Base-by-base conservation (phyloP, 1,284 basidiomycete species). In the Ceraceosorus bombacis region DNA sequence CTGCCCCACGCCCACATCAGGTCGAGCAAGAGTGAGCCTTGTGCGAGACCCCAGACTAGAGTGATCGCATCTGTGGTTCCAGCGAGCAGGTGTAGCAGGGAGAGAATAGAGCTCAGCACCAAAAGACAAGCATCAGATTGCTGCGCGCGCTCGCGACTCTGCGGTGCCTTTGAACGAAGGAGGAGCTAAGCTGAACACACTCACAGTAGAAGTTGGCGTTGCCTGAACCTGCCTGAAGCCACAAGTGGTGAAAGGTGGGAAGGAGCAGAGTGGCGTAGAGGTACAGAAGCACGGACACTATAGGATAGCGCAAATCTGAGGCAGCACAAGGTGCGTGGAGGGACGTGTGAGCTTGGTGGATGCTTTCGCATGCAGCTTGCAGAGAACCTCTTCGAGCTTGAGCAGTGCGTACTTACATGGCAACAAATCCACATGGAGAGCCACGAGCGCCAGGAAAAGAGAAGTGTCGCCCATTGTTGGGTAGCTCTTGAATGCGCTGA, bases 191-290 rank as follows among this genome's bases (percentile, higher is more conserved):
- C 27, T 27, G 27, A 27, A 27, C 27, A 27, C 27, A 27, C 27
- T 27, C 27, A 27, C 27, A 98, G 81, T 90, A 97, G 80, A 98
- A 99, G 78, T 98, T 98, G 51, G 94, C 92, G 73, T 98, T 98
- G 1, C 92, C 94, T 5, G 91, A 90, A 0, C 92, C 93, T 54
- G 91, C 88, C 6, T 82, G 82, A 5, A 97, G 83, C 94, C 95
- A 98, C 4, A 97, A 81, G 63, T 90, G 84, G 72, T 95, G 86
- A 78, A 98, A 93, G 13, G 95, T 82, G 0, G 92, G 93, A 59
- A 97, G 83, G 8, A 98, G 85, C 27, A 92, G 82, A 0, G 86
- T 82, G 0, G 93, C 85, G 74, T 97, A 92, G 0, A 90, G 80
- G 67, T 93, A 88, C 1, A 93, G 82, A 46, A 93, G 83, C 5